Percentiles rank a stretch among this genome's conserved stretches.
Evolutionary conservation across 129 eudicot genomes (phyloP).

Genomic region (Chrysanthemum seticuspe): DNA sequence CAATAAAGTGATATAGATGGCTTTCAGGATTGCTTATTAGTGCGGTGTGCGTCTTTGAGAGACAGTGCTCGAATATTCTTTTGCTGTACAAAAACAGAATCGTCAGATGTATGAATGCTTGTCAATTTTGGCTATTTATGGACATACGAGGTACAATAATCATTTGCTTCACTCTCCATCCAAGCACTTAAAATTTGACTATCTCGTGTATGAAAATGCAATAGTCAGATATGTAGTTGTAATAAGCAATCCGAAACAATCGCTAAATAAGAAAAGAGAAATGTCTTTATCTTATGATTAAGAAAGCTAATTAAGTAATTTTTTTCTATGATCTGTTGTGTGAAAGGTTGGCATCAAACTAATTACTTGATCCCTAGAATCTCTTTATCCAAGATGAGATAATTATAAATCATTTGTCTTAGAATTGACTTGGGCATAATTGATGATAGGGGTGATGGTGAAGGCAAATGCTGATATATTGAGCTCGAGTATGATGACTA

Average conservation of each 20-base stretch:
- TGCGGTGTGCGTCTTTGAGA: too few relatives aligned
- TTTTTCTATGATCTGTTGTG: background rate
- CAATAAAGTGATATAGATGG: too few relatives aligned
- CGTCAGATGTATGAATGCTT: too few relatives aligned
- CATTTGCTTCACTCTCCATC: too few relatives aligned
- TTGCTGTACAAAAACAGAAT: too few relatives aligned
- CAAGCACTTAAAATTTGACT: too few relatives aligned
- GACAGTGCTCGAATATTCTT: too few relatives aligned
- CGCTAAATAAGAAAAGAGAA: background rate
- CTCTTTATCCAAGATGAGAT: background rate
- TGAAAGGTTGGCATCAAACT: background rate
- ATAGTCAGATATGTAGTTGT: too few relatives aligned
- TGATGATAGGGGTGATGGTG: conserved; percentile 15
- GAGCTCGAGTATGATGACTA: conserved; percentile 20
- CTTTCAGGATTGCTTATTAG: too few relatives aligned
- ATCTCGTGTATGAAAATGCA: too few relatives aligned
- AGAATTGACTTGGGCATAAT: background rate
- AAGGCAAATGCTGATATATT: conserved; percentile 25
- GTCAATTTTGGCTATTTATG: too few relatives aligned
- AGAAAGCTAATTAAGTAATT: background rate
- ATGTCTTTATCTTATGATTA: background rate
- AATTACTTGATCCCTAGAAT: background rate
- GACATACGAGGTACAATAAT: too few relatives aligned
- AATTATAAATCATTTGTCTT: background rate
- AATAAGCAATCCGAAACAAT: background rate